These are phyloP conservation scores for Hemileccinum rubropunctum DNA, from an alignment of 768 basidiomycete genomes.

Conservation along the genomic window DNA sequence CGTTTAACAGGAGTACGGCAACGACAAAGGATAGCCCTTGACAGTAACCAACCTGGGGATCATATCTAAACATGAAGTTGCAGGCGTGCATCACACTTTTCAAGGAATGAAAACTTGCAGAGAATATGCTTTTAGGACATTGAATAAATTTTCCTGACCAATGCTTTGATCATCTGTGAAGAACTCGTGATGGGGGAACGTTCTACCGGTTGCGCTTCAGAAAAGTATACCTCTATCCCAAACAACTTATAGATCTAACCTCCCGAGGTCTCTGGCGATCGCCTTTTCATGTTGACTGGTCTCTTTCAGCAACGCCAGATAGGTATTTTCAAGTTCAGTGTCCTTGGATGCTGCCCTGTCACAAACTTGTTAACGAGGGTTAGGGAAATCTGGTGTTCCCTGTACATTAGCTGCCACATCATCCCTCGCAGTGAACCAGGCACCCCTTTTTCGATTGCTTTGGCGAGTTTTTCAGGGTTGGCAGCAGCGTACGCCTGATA, in stretches of 20 bases:
- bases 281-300: conserved; percentile 90
- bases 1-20: conserved; percentile 89
- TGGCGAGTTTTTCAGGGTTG: conserved; percentile 73
- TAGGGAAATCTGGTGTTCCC: conserved; percentile 9
- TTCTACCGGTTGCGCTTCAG: conserved; percentile 44
- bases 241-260: conserved; percentile 39
- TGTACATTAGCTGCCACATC: conserved; percentile 95
- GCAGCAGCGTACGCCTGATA: conserved; percentile 86
- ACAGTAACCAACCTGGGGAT: conserved; percentile 94
- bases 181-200: conserved; percentile 95
- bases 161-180: conserved; percentile 94
- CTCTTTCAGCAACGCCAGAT: conserved; percentile 79
- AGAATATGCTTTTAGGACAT: conserved; percentile 96
- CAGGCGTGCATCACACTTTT: neutral
- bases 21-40: conserved; percentile 97
- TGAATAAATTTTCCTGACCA: conserved; percentile 96
- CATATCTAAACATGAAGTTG: conserved; percentile 52
- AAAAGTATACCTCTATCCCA: conserved; percentile 3
- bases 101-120: conserved; percentile 48
- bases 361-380: conserved; percentile 14
- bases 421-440: conserved; percentile 86
- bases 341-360: conserved; percentile 93
- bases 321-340: conserved; percentile 75
- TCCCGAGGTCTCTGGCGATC: conserved; percentile 87
- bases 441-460: conserved; percentile 90